Conservation (phyloP, 116 monocot genomes). For the Iris pallida region DNA sequence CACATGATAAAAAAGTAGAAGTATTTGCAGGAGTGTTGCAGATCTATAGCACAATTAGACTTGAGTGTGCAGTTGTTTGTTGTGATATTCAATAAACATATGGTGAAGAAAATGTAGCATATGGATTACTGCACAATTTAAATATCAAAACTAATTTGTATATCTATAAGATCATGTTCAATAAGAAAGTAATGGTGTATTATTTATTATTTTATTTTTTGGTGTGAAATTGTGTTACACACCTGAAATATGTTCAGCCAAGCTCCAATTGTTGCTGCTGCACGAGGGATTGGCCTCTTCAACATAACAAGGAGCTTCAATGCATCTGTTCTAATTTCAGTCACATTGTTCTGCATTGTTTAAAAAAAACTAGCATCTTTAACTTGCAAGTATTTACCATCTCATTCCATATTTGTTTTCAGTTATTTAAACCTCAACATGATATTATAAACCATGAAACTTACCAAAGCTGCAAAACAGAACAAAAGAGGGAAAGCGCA, state of each 20-base stretch:
- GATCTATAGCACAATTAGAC: too few relatives aligned
- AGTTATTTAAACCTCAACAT: background rate
- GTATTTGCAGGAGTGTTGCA: too few relatives aligned
- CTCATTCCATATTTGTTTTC: background rate
- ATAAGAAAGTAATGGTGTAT: too few relatives aligned
- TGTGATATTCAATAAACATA: too few relatives aligned
- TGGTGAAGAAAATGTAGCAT: too few relatives aligned
- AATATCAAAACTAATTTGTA: too few relatives aligned
- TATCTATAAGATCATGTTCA: too few relatives aligned
- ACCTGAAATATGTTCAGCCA: conserved; percentile 92
- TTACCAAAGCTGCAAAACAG: conserved; percentile 74
- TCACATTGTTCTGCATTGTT: conserved; percentile 62
- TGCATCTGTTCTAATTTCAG: conserved; percentile 80
- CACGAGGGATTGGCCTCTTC: conserved; percentile 59
- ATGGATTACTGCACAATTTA: too few relatives aligned
- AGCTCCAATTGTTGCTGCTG: conserved; percentile 72
- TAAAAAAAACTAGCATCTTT: background rate
- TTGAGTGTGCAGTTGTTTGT: too few relatives aligned
- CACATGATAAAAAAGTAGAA: too few relatives aligned
- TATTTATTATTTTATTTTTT: background rate
- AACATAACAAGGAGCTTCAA: conserved; percentile 75
- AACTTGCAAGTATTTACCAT: background rate
- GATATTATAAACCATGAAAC: background rate
- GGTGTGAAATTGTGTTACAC: conserved; percentile 8
- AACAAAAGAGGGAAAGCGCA: conserved; percentile 59